Conservation (phyloP, 1,284 basidiomycete genomes). For the Tremellales sp. region DNA sequence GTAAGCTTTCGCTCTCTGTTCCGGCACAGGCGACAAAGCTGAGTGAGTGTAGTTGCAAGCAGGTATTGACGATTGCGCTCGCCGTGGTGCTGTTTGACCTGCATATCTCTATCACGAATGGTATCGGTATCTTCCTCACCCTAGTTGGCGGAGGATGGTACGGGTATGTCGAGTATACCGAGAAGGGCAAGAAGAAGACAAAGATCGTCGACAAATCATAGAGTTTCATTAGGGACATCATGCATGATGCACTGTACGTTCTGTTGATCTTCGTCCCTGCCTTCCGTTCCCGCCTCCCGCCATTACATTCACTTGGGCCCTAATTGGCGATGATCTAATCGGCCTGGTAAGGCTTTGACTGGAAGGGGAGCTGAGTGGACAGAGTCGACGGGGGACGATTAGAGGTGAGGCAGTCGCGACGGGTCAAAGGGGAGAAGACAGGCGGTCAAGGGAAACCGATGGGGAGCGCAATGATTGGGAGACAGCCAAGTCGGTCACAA, state of each 20-base stretch:
- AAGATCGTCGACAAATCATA: conserved; percentile 6
- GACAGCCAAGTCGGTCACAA: no score
- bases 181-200: conserved; percentile 50
- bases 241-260: not conserved
- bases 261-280: no score
- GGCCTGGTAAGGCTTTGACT: no score
- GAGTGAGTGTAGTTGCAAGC: conserved; percentile 61
- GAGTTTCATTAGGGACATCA: not conserved
- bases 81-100: conserved; percentile 79
- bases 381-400: no score
- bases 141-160: conserved; percentile 75
- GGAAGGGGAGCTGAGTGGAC: no score
- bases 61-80: conserved; percentile 83
- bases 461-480: no score
- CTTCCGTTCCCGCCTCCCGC: no score
- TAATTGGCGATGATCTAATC: no score
- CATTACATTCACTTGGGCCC: no score
- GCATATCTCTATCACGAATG: conserved; percentile 70
- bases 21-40: not conserved
- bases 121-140: conserved; percentile 73
- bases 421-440: no score
- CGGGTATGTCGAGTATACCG: conserved; percentile 65
- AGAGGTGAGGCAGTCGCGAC: no score
- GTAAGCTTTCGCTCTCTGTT: conserved; percentile 18
- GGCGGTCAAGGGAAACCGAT: no score